phyloP scores from a whole-genome alignment of 1,139 yeast genomes.

The Pichia inconspicua region DNA sequence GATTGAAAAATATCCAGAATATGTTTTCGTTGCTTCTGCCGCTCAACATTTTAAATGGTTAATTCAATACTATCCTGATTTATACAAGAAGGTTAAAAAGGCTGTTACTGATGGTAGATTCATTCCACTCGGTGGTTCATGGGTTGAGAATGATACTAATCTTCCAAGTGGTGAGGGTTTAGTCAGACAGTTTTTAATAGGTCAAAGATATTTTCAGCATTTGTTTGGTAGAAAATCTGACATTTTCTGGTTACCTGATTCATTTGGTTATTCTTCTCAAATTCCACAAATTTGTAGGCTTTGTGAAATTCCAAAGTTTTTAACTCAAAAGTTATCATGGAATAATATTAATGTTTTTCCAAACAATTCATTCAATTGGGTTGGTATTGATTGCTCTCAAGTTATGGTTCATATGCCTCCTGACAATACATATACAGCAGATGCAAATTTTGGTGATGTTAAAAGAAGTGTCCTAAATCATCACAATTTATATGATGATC shows the following conservation, averaged over 20 bases:
- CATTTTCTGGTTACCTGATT: conserved; percentile 92
- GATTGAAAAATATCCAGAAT: conserved; percentile 85
- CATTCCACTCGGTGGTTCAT: conserved; percentile 88
- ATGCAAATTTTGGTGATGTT: conserved; percentile 89
- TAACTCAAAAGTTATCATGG: conserved; percentile 95
- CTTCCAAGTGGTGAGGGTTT: conserved; percentile 89
- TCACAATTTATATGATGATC: conserved; percentile 73
- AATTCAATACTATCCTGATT: conserved; percentile 73
- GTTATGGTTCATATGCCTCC: conserved; percentile 97
- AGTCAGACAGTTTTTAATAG: conserved; percentile 79
- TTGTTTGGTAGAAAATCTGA: conserved; percentile 71
- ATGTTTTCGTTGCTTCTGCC: conserved; percentile 89
- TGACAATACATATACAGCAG: conserved; percentile 88
- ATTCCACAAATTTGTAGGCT: conserved; percentile 85
- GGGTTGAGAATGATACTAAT: conserved; percentile 97
- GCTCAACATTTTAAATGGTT: conserved; percentile 96
- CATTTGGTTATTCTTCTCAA: conserved; percentile 94
- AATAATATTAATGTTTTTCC: conserved; percentile 90
- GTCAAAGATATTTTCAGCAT: conserved; percentile 74
- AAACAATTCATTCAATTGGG: conserved; percentile 88
- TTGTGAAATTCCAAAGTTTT: conserved; percentile 74
- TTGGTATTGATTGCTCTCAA: conserved; percentile 87
- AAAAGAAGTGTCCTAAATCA: conserved; percentile 72
- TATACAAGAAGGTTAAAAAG: conserved; percentile 53
- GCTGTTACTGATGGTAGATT: conserved; percentile 70